Conservation (phyloP, 1,139 yeast genomes). For the Hansenula anomala region DNA sequence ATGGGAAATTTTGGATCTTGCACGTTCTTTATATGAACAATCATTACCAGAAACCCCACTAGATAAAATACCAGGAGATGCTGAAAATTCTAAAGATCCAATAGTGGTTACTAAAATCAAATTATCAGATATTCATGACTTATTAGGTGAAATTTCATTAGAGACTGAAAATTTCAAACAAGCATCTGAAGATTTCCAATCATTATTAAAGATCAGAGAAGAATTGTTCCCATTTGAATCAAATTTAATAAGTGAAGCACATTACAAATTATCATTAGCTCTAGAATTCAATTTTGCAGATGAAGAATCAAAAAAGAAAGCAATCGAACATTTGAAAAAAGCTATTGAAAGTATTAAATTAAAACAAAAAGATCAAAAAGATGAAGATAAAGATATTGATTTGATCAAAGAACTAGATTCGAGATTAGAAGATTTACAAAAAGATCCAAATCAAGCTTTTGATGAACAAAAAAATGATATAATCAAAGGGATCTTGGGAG, state of each 20-base stretch:
- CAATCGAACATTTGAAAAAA: slow-evolving; percentile 51
- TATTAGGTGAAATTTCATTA: slow-evolving; percentile 83
- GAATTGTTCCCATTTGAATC: slow-evolving; percentile 44
- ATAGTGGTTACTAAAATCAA: slow-evolving; percentile 40
- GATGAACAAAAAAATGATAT: slow-evolving; percentile 54
- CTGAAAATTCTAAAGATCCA: slow-evolving; percentile 30
- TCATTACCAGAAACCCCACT: slow-evolving; percentile 13
- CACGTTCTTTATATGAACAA: slow-evolving; percentile 58
- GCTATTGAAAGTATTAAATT: slow-evolving; percentile 60
- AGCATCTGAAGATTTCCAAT: slow-evolving; percentile 62
- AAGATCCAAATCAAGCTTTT: slow-evolving; percentile 46
- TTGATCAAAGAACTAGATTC: slow-evolving; percentile 27
- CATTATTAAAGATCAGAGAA: slow-evolving; percentile 51
- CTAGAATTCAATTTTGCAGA: slow-evolving; percentile 63
- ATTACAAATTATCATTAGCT: slow-evolving; percentile 78
- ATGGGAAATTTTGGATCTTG: slow-evolving; percentile 79
- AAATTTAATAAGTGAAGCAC: slow-evolving; percentile 68
- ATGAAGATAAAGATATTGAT: slow-evolving; percentile 20
- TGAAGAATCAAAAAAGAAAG: slow-evolving; percentile 41
- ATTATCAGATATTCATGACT: slow-evolving; percentile 71
- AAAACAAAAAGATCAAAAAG: slow-evolving; percentile 12
- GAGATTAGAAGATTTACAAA: slow-evolving; percentile 45
- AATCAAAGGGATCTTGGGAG: slow-evolving; percentile 61
- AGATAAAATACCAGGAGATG: slow-evolving; percentile 29
- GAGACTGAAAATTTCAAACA: slow-evolving; percentile 82